These are phyloP conservation scores for Plasmodiophora brassicae DNA, from an alignment of 208 protist genomes.

Conservation along the genomic window DNA sequence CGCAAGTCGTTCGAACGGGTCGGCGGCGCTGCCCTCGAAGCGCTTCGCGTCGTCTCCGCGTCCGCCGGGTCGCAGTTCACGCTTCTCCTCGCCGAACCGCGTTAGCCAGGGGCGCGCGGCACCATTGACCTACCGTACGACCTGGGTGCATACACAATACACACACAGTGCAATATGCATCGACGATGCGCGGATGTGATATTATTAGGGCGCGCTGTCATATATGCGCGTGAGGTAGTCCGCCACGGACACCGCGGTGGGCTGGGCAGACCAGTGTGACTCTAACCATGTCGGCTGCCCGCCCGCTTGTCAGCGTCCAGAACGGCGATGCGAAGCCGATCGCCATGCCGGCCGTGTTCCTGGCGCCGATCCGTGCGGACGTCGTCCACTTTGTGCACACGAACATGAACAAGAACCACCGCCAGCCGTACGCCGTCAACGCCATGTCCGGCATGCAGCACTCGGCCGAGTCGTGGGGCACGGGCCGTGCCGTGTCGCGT, in stretches of 20 bases:
- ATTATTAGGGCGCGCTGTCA: too few species aligned
- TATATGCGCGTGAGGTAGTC: too few species aligned
- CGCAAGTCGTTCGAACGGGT: not conserved
- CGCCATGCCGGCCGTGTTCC: constrained; percentile 74
- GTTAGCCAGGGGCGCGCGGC: too few species aligned
- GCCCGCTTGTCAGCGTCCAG: constrained; percentile 38
- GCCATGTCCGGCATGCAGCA: constrained; percentile 86
- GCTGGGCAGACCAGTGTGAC: too few species aligned
- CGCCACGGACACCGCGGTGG: too few species aligned
- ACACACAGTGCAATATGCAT: too few species aligned
- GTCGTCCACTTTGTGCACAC: constrained; percentile 89
- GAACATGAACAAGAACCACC: constrained; percentile 92
- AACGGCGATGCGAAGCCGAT: constrained; percentile 34
- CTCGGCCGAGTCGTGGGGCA: constrained; percentile 98
- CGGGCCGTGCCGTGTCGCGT: constrained; percentile 97
- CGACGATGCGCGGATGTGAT: too few species aligned
- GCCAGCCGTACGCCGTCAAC: constrained; percentile 92
- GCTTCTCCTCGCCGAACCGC: not conserved
- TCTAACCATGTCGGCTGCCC: constrained; percentile 29
- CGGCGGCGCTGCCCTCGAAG: not conserved
- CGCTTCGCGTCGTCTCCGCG: not conserved
- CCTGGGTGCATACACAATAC: too few species aligned
- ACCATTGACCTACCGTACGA: too few species aligned
- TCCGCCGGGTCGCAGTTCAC: not conserved
- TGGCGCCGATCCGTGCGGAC: constrained; percentile 79